A percentile compares a stretch with the other conserved stretches of the same genome.
phyloP scores from a whole-genome alignment of 805 yeast species.

The Candida suzukii region DNA sequence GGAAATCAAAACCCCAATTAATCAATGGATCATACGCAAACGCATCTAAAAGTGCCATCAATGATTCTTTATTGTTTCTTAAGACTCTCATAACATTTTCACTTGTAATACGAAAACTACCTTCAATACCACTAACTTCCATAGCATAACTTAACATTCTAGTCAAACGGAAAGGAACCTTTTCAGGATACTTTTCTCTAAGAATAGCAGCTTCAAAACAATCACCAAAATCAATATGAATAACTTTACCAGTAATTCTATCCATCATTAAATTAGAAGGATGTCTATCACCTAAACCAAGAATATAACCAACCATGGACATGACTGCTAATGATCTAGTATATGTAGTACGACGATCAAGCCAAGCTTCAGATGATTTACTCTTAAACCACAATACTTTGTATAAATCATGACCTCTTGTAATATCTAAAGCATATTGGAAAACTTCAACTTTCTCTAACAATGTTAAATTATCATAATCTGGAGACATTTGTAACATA shows the following conservation, averaged over 20 bases:
- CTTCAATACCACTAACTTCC: conserved; percentile 99
- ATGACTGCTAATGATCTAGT: conserved; percentile 94
- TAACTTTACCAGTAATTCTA: conserved; percentile 87
- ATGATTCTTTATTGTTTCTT: conserved; percentile 88
- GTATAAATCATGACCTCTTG: conserved; percentile 93
- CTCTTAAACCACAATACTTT: conserved; percentile 95
- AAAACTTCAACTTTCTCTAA: conserved; percentile 94
- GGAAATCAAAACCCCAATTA: conserved; percentile 97
- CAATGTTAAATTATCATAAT: conserved; percentile 82
- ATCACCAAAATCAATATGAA: conserved; percentile 98
- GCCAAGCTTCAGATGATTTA: conserved; percentile 94
- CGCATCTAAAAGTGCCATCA: conserved; percentile 97
- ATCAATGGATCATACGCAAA: conserved; percentile 98
- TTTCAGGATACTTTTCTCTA: conserved; percentile 95
- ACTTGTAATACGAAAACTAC: conserved; percentile 92
- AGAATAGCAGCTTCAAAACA: conserved; percentile 97
- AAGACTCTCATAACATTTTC: conserved; percentile 95
- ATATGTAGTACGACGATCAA: conserved; percentile 93
- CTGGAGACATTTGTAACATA: conserved; percentile 97
- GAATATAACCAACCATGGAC: conserved; percentile 98
- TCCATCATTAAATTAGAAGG: conserved; percentile 96
- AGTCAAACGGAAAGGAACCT: conserved; percentile 94
- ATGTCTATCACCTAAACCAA: conserved; percentile 96
- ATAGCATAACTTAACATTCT: conserved; percentile 96
- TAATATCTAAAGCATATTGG: conserved; percentile 90